Conservation (phyloP, 352 stramenopile species). For the Globisporangium irregulare region DNA sequence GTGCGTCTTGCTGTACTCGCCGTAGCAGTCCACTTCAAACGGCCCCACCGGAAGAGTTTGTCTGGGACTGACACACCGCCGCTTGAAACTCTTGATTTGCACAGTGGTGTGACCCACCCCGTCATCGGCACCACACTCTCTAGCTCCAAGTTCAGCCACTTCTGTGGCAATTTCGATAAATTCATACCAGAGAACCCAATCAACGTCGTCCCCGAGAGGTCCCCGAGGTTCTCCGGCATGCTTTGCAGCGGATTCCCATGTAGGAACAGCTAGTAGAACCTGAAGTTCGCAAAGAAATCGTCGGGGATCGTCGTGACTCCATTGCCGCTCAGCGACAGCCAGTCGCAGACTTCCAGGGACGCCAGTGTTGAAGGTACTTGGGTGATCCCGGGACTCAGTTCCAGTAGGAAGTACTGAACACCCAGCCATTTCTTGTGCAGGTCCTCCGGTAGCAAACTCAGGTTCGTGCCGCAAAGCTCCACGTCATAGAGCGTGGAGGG, state of each 20-base stretch:
- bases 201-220: slow-evolving; percentile 1
- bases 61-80: too few species aligned
- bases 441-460: slow-evolving; percentile 9
- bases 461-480: slow-evolving; percentile 12
- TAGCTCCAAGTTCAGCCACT: neutral
- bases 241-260: slow-evolving; percentile 6
- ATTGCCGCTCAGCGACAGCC: slow-evolving; percentile 12
- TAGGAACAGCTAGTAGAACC: slow-evolving; percentile 11
- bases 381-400: slow-evolving; percentile 12
- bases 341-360: slow-evolving; percentile 6
- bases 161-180: neutral
- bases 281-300: neutral
- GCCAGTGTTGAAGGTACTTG: neutral
- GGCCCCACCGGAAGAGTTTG: too few species aligned
- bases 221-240: neutral
- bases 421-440: slow-evolving; percentile 11
- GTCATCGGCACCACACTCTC: too few species aligned
- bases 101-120: too few species aligned
- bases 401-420: slow-evolving; percentile 8
- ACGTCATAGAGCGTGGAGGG: slow-evolving; percentile 12
- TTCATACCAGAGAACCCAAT: slow-evolving; percentile 1
- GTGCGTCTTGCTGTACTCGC: too few species aligned
- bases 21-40: too few species aligned
- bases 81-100: too few species aligned
- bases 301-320: slow-evolving; percentile 3